Conservation (phyloP, 2,329 filamentous ascomycete genomes). For the Neonectria faginata region DNA sequence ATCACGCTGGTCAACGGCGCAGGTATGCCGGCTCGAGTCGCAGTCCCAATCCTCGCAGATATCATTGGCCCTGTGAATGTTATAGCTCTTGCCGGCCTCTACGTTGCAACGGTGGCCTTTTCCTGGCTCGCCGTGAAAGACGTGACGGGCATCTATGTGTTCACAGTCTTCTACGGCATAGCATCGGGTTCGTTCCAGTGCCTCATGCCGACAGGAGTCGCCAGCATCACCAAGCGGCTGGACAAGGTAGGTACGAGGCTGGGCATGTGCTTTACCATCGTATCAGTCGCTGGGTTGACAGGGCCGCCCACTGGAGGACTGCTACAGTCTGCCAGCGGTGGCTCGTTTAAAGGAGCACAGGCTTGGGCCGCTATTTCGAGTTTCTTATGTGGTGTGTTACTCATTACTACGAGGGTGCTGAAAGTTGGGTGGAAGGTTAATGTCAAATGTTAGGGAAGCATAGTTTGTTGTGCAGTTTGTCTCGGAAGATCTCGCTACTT, state of each 20-base stretch:
- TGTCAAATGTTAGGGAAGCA: constrained; percentile 32
- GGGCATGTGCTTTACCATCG: constrained; percentile 56
- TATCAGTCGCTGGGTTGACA: constrained; percentile 53
- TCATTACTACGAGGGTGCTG: constrained; percentile 29
- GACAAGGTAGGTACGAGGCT: constrained; percentile 55
- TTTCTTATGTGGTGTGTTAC: constrained; percentile 41
- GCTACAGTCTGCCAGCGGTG: constrained; percentile 38
- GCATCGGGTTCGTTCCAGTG: constrained; percentile 53
- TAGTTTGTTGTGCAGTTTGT: not conserved
- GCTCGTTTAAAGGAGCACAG: constrained; percentile 46
- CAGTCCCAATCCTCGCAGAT: constrained; percentile 53
- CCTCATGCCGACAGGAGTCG: constrained; percentile 54
- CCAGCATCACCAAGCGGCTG: constrained; percentile 54
- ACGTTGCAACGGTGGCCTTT: constrained; percentile 49
- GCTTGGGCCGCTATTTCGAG: constrained; percentile 51
- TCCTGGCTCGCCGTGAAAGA: constrained; percentile 53
- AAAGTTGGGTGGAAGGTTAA: constrained; percentile 38
- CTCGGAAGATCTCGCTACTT: not conserved
- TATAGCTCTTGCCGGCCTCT: constrained; percentile 45
- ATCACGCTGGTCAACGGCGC: constrained; percentile 56
- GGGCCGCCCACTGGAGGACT: constrained; percentile 55
- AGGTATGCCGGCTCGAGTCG: constrained; percentile 53
- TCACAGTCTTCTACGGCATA: constrained; percentile 48
- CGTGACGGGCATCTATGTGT: constrained; percentile 51
- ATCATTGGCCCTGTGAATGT: constrained; percentile 53